These are phyloP conservation scores for Coriolopsis trogii DNA, from an alignment of 1,284 basidiomycete genomes.

Conservation along the genomic window DNA sequence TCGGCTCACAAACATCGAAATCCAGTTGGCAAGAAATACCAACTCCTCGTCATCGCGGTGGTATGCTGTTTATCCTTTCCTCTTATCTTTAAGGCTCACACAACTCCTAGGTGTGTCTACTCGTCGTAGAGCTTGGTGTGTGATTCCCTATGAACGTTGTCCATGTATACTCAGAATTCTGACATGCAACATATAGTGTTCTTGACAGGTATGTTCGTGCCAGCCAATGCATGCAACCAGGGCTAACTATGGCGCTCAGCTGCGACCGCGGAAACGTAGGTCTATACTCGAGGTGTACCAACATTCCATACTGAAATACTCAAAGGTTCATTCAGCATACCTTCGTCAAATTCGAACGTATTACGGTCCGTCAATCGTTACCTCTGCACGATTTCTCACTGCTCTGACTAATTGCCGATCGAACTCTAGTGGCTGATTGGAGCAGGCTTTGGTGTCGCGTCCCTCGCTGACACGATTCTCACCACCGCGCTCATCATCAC, in stretches of 20 bases:
- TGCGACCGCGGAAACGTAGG: neutral
- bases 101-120: neutral
- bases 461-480: conserved; percentile 7
- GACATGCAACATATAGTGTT: too few species aligned
- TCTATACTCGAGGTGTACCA: neutral
- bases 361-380: neutral
- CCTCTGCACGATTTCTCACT: neutral
- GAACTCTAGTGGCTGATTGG: conserved; percentile 12
- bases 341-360: neutral
- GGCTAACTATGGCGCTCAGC: neutral
- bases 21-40: neutral
- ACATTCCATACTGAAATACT: neutral
- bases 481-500: conserved; percentile 4
- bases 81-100: neutral
- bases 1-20: neutral
- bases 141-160: too few species aligned
- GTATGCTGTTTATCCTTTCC: neutral
- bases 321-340: neutral
- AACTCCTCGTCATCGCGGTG: neutral
- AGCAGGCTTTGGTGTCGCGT: conserved; percentile 3
- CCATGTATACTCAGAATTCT: too few species aligned
- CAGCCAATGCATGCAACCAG: too few species aligned
- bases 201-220: too few species aligned
- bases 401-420: neutral
- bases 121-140: neutral